These are phyloP conservation scores for Daldinia vernicosa DNA, from an alignment of 495 filamentous ascomycete genomes.

Conservation along the genomic window DNA sequence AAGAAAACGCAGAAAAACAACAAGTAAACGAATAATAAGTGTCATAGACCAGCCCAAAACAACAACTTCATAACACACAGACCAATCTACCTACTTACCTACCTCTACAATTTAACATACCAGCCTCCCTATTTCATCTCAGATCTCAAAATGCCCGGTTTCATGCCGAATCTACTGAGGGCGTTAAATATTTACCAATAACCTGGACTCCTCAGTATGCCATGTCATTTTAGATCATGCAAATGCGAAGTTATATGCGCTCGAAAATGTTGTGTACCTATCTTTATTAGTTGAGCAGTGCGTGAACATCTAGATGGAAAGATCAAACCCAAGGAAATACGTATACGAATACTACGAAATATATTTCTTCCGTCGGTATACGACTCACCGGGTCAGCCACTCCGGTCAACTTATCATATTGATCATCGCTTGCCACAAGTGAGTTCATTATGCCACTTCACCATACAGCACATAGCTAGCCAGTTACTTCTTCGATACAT, in stretches of 20 bases:
- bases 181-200: background rate
- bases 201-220: background rate
- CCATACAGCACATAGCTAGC: background rate
- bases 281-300: background rate
- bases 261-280: slow-evolving; percentile 25
- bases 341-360: background rate
- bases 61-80: background rate
- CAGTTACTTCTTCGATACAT: slow-evolving; percentile 12
- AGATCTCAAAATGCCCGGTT: background rate
- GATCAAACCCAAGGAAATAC: background rate
- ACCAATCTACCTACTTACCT: slow-evolving; percentile 2
- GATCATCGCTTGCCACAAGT: slow-evolving; percentile 5
- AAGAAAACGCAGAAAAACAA: background rate
- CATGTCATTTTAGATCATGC: slow-evolving; percentile 16
- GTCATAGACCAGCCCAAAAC: too few species aligned
- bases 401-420: slow-evolving; percentile 2
- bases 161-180: background rate
- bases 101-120: slow-evolving; percentile 4
- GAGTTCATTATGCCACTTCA: background rate
- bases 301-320: background rate
- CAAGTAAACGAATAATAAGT: too few species aligned
- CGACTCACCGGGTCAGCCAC: background rate
- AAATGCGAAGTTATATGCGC: slow-evolving; percentile 3
- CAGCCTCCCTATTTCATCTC: slow-evolving; percentile 28
- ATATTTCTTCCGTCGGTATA: slow-evolving; percentile 2